Percentiles rank a stretch among this genome's conserved stretches.
These are phyloP conservation scores for Blepharisma undulans DNA, from an alignment of 169 alveolate genomes.

Conservation along the genomic window DNA sequence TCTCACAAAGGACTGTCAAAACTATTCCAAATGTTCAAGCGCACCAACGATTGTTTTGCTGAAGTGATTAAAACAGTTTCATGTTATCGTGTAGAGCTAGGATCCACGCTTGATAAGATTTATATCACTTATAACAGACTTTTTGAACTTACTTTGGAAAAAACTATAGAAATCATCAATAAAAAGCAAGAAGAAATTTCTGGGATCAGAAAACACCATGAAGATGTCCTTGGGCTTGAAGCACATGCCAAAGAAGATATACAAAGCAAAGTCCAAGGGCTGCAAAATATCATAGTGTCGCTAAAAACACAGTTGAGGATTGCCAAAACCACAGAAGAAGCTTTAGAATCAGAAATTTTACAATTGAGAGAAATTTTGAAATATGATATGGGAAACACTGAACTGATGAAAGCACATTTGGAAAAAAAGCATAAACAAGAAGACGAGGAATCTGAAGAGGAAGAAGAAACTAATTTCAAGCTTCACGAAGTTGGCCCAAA, in stretches of 20 bases:
- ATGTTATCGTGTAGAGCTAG: conserved; percentile 36
- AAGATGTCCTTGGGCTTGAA: background rate
- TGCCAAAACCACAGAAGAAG: background rate
- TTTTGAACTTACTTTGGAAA: background rate
- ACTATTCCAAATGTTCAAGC: background rate
- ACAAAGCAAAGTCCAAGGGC: background rate
- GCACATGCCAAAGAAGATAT: background rate
- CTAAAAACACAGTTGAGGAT: conserved; percentile 4
- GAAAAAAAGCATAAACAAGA: background rate
- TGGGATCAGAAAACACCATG: background rate
- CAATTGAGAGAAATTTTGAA: conserved; percentile 11
- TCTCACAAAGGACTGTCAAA: background rate
- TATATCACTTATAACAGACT: background rate
- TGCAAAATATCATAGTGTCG: background rate
- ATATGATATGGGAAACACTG: background rate
- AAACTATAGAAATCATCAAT: background rate
- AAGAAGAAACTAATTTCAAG: background rate
- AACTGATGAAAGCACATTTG: background rate
- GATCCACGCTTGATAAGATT: background rate
- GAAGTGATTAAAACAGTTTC: background rate
- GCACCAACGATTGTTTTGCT: background rate
- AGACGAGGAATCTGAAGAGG: background rate
- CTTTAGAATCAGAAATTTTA: background rate
- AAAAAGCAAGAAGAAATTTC: background rate
- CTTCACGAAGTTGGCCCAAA: conserved; percentile 11